Conservation (phyloP, 768 basidiomycete species). For the Rhodocollybia butyracea region DNA sequence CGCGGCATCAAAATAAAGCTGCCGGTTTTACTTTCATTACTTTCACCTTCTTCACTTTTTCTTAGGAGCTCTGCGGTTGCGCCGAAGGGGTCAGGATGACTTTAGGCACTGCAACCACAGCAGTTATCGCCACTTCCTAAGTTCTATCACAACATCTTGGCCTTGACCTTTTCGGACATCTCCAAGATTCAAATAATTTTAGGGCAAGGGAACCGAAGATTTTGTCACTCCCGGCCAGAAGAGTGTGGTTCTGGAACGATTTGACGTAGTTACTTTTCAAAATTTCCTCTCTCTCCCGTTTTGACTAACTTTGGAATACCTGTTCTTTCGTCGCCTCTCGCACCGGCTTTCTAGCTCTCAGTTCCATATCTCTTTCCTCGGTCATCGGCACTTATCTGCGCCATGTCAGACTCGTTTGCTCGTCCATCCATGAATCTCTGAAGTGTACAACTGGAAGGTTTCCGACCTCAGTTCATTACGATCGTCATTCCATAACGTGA, state of each 20-base stretch:
- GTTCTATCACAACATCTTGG: constrained; percentile 67
- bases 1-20: too few species aligned
- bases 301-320: constrained; percentile 31
- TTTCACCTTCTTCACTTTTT: too few species aligned
- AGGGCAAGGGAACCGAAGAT: constrained; percentile 30
- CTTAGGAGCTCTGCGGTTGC: too few species aligned
- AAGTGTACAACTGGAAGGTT: constrained; percentile 29
- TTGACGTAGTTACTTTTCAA: constrained; percentile 26
- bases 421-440: constrained; percentile 47
- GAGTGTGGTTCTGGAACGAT: constrained; percentile 55
- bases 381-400: constrained; percentile 57
- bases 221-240: constrained; percentile 58
- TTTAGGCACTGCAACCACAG: too few species aligned
- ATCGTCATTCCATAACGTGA: constrained; percentile 49
- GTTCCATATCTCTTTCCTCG: constrained; percentile 39
- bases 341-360: constrained; percentile 43
- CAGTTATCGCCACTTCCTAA: too few species aligned
- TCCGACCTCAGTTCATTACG: constrained; percentile 41
- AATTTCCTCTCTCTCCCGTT: neutral
- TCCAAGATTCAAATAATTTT: constrained; percentile 31
- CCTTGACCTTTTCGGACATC: constrained; percentile 60
- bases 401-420: constrained; percentile 56
- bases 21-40: too few species aligned
- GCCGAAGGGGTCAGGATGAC: too few species aligned
- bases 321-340: constrained; percentile 51